Evolutionary conservation across 441 rosid species (phyloP).

Genomic region (Populus hybrid): DNA sequence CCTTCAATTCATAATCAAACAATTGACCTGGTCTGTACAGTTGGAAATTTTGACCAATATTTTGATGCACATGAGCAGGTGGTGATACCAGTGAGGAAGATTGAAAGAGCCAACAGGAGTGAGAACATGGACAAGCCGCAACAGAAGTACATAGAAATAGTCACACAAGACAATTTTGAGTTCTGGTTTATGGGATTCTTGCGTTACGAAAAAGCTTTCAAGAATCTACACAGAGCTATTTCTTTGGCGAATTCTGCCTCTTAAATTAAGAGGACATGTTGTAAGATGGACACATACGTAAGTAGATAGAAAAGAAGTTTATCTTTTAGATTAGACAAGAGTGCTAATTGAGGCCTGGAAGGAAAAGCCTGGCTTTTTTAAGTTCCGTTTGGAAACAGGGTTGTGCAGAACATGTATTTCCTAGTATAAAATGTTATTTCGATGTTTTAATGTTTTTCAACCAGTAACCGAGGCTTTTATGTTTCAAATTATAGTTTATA

Average conservation of each 20-base stretch:
- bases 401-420: too few relatives aligned
- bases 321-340: neutral
- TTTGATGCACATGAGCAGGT: slow-evolving; percentile 22
- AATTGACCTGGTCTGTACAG: neutral
- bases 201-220: slow-evolving; percentile 38
- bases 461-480: too few relatives aligned
- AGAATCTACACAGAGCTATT: slow-evolving; percentile 36
- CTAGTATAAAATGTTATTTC: too few relatives aligned
- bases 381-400: too few relatives aligned
- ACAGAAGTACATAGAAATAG: slow-evolving; percentile 36
- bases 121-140: slow-evolving; percentile 36
- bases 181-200: slow-evolving; percentile 51
- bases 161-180: slow-evolving; percentile 30
- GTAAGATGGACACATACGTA: neutral
- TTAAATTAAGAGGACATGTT: neutral
- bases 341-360: neutral
- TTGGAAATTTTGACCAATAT: neutral
- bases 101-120: slow-evolving; percentile 23
- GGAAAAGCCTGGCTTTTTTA: neutral
- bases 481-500: neutral
- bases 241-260: neutral
- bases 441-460: too few relatives aligned
- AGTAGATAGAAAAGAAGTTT: neutral
- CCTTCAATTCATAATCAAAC: neutral
- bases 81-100: slow-evolving; percentile 35